Evolutionary conservation across 2,329 filamentous ascomycete genomes (phyloP).

Genomic region (Clonostachys sp.): DNA sequence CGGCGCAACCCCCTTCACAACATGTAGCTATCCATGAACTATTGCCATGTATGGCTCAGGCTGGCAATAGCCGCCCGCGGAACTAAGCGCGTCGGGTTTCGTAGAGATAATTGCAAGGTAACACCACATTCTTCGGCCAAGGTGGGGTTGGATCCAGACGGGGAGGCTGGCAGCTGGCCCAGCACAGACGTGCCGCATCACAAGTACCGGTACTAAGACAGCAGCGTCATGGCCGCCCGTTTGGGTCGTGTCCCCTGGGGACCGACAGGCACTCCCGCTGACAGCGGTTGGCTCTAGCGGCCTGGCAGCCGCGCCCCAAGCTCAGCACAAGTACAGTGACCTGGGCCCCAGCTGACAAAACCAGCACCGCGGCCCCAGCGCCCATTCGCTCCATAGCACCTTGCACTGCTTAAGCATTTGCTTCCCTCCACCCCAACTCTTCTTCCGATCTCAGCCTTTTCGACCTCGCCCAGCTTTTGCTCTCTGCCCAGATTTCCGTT

Average conservation of each 20-base stretch:
- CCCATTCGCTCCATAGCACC: not conserved
- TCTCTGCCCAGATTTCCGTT: not conserved
- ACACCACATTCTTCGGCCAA: not conserved
- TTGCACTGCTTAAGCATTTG: not conserved
- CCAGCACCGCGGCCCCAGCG: not conserved
- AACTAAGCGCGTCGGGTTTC: too few relatives aligned
- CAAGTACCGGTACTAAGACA: conserved; percentile 1
- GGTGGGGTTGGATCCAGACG: not conserved
- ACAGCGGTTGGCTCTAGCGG: not conserved
- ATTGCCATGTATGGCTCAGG: too few relatives aligned
- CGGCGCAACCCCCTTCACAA: too few relatives aligned
- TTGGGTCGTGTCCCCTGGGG: not conserved
- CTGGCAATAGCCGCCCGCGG: too few relatives aligned
- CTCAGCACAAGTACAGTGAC: not conserved
- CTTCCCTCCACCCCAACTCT: not conserved
- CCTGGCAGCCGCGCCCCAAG: not conserved
- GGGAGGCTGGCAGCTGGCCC: not conserved
- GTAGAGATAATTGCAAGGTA: not conserved
- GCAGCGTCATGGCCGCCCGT: conserved; percentile 1
- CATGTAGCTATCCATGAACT: too few relatives aligned
- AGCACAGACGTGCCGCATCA: not conserved
- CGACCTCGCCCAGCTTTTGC: not conserved
- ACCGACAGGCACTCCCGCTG: not conserved
- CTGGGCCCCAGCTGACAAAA: not conserved
- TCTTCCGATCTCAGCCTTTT: not conserved